Base-by-base conservation (phyloP, 2,329 filamentous ascomycete genomes). In the Aspergillus texensis region DNA sequence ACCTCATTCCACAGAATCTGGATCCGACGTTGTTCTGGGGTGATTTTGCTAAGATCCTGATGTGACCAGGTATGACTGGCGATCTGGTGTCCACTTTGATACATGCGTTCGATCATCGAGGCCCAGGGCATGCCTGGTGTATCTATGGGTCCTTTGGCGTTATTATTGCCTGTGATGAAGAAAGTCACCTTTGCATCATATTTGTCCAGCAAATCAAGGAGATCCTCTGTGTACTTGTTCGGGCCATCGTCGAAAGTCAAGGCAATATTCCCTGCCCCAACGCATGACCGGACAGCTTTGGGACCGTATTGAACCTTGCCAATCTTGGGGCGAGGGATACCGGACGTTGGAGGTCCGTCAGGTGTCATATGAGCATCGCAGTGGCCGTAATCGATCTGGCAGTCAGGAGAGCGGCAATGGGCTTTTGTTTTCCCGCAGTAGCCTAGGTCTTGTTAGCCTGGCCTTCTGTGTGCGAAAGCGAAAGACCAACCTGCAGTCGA, bases 231-330 rank as follows among this genome's bases (percentile, higher is more conserved):
- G 74, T 87, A 89, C 24, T 81, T 75, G 66, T 85, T 85, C 26
- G 88, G 89, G 1, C 89, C 89, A 72, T 91, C 89, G 68, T 91
- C 89, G 68, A 85, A 91, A 0, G 88, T 91, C 61, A 91, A 74
- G 21, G 89, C 89, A 68, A 91, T 83, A 12, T 85, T 86, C 58
- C 88, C 86, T 3, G 83, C 79, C n/a, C 80, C 79, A 45, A 69
- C 73, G 67, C 81, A 83, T 12, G 75, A 72, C 36, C 75, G 74
- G 59, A 81, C 77, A 21, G 72, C 68, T 10, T 66, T 61, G 26
- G 74, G 74, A 1, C 74, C 78, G 55, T 80, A 81, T 21, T 75
- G 74, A 19, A 77, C 72, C 43, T 70, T 65, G 26, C 79, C 78
- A 28, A 77, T 14, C n/a, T 71, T 72, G 63, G 77, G 73, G 21